phyloP scores from a whole-genome alignment of 805 yeast genomes.

The Lipomyces kockii region DNA sequence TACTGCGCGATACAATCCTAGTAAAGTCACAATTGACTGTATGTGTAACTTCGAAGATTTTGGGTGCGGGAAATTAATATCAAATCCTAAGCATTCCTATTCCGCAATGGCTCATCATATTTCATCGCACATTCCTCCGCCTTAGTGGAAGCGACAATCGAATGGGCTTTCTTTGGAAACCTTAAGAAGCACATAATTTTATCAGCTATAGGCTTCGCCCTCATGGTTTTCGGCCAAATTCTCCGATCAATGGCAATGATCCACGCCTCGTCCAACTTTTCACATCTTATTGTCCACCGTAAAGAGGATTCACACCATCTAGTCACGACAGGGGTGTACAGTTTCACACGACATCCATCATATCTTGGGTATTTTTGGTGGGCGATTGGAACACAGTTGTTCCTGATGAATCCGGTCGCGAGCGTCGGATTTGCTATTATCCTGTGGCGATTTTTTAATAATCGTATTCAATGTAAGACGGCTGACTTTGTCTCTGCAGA shows the following conservation, averaged over 20 bases:
- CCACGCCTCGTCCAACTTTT: constrained; percentile 84
- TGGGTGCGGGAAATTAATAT: background rate
- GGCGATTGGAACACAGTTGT: constrained; percentile 84
- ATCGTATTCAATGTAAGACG: constrained; percentile 57
- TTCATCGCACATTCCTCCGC: constrained; percentile 61
- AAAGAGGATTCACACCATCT: constrained; percentile 63
- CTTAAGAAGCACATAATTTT: constrained; percentile 26
- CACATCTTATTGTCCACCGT: constrained; percentile 69
- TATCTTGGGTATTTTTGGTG: constrained; percentile 92
- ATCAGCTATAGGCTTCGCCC: constrained; percentile 52
- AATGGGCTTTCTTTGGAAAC: constrained; percentile 48
- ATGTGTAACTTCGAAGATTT: constrained; percentile 12
- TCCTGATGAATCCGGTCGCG: constrained; percentile 69
- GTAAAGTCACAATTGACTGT: constrained; percentile 67
- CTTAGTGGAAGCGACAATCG: constrained; percentile 55
- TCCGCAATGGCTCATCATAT: constrained; percentile 67
- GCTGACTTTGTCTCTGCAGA: background rate
- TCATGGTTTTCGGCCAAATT: constrained; percentile 65
- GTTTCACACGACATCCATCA: constrained; percentile 74
- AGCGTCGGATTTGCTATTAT: constrained; percentile 57
- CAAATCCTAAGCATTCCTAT: constrained; percentile 53
- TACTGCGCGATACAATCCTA: constrained; percentile 75
- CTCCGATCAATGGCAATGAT: constrained; percentile 80
- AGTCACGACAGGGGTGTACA: constrained; percentile 76
- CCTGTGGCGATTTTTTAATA: constrained; percentile 69